A percentile compares a stretch with the other conserved stretches of the same genome.
Evolutionary conservation across 2,329 filamentous ascomycete genomes (phyloP).

Genomic region (Colletotrichum cereale): DNA sequence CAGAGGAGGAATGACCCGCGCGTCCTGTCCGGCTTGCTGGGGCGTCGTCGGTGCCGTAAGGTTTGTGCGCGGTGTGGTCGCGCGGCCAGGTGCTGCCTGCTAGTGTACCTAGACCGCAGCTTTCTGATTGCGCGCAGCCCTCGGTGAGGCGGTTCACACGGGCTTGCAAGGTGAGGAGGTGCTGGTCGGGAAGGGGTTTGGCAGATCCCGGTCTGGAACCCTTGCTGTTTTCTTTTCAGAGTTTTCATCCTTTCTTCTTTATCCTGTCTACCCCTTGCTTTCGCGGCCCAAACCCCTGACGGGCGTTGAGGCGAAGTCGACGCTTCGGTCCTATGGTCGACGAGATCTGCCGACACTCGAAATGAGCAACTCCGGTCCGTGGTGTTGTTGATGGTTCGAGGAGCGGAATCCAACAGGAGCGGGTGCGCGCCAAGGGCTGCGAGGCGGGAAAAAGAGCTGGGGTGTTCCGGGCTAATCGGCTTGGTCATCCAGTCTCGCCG

Average conservation of each 20-base stretch:
- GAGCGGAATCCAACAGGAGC: constrained; percentile 7
- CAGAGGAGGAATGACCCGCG: background rate
- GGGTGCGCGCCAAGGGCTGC: constrained; percentile 22
- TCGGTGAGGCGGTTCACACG: constrained; percentile 25
- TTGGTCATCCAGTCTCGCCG: constrained; percentile 7
- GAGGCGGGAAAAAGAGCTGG: constrained; percentile 25
- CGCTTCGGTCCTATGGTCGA: constrained; percentile 21
- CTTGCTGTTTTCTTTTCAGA: background rate
- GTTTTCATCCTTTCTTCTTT: background rate
- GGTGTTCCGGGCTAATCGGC: constrained; percentile 7
- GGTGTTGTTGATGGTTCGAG: constrained; percentile 1
- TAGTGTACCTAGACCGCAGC: no score
- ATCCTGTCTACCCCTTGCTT: background rate
- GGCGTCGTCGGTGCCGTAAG: constrained; percentile 3
- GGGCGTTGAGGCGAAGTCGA: constrained; percentile 21
- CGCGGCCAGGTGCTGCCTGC: constrained; percentile 31
- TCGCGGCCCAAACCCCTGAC: constrained; percentile 5
- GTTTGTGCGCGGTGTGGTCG: constrained; percentile 5
- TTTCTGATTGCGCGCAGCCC: constrained; percentile 9
- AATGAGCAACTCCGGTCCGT: constrained; percentile 21
- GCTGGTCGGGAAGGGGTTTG: background rate
- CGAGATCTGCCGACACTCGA: constrained; percentile 20
- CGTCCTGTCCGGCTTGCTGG: background rate
- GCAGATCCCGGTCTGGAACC: constrained; percentile 10
- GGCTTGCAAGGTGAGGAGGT: constrained; percentile 7